Base-by-base conservation (phyloP, 306 rosid genomes). In the Cucurbita ficifolia region DNA sequence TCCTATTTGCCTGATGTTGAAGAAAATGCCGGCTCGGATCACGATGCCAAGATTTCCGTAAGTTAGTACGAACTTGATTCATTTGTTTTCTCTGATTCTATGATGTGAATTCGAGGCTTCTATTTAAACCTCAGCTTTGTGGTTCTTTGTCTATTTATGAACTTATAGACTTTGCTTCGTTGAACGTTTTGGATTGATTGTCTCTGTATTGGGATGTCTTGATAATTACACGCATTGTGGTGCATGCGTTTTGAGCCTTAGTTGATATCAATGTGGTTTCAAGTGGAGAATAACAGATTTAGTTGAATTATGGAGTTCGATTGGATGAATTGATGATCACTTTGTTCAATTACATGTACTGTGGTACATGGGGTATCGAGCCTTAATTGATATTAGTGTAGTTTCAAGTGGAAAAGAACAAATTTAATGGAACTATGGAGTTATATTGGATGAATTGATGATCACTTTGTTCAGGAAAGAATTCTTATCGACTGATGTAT, bases 1-100 rank as follows among this genome's bases (percentile, higher is more conserved):
- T 87, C 96, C 35, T 88, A 87, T 74, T 74, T 78, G 63, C 98
- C 98, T 14, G 98, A 92, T 80, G 80, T 88, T 78, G 98, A 88
- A 83, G 79, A 79, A 54, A 62, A n/a, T 49, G 50, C 56, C 17
- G 39, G 49, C 39, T 42, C 84, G 9, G 83, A 81, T 82, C 81
- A 78, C 48, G 84, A 75, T 73, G 35, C 70, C 54, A 53, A 80
- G 67, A 79, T 79, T 80, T 80, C 82, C 82, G 98, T 90, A 80
- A 84, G 90, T 78, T 81, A 10, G 36, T 46, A 9, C 17, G 65
- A 55, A 42, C 45, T 80, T 51, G 60, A 57, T 80, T 81, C 77
- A 40, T 8, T 8, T 42, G 61, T 62, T 13, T 50, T 72, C 38
- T 17, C 4, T 13, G 70, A 46, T 35, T n/a, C 29, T 46, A 52